Evolutionary conservation across 2,329 filamentous ascomycete genomes (phyloP).

Genomic region (Aspergillus terreus): DNA sequence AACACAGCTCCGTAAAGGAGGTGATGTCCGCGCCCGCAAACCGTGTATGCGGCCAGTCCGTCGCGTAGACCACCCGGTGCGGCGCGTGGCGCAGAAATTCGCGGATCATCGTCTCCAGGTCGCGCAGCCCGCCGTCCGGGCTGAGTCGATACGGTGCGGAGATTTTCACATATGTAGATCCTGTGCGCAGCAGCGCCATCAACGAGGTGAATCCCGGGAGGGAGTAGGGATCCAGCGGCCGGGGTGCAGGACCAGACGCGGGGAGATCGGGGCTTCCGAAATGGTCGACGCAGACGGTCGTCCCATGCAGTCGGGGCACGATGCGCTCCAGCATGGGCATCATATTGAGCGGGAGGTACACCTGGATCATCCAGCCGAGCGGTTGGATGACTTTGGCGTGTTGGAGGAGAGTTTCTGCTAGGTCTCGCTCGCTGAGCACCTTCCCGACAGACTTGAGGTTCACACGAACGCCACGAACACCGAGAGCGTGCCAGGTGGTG

Average conservation of each 20-base stretch:
- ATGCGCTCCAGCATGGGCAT: conserved; percentile 49
- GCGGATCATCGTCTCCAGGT: conserved; percentile 47
- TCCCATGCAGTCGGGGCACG: conserved; percentile 43
- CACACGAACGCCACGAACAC: conserved; percentile 57
- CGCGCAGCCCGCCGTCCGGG: conserved; percentile 40
- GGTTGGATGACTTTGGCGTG: conserved; percentile 52
- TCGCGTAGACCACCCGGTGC: conserved; percentile 54
- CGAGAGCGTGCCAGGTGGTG: conserved; percentile 52
- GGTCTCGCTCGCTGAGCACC: conserved; percentile 36
- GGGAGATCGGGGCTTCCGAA: conserved; percentile 50
- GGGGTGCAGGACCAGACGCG: conserved; percentile 9
- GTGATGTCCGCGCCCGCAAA: conserved; percentile 56
- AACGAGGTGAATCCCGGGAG: conserved; percentile 51
- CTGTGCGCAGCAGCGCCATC: conserved; percentile 44
- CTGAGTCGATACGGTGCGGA: conserved; percentile 58
- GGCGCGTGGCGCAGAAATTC: conserved; percentile 48
- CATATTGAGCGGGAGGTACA: conserved; percentile 54
- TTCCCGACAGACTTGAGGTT: conserved; percentile 56
- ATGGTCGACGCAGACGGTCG: conserved; percentile 59
- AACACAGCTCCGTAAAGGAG: conserved; percentile 52
- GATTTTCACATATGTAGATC: conserved; percentile 55
- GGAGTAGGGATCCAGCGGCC: conserved; percentile 39
- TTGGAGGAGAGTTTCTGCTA: conserved; percentile 41
- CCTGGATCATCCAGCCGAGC: conserved; percentile 55
- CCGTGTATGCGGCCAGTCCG: conserved; percentile 63